Evolutionary conservation across 768 basidiomycete genomes (phyloP).

Genomic region (Leccinum obscurum): DNA sequence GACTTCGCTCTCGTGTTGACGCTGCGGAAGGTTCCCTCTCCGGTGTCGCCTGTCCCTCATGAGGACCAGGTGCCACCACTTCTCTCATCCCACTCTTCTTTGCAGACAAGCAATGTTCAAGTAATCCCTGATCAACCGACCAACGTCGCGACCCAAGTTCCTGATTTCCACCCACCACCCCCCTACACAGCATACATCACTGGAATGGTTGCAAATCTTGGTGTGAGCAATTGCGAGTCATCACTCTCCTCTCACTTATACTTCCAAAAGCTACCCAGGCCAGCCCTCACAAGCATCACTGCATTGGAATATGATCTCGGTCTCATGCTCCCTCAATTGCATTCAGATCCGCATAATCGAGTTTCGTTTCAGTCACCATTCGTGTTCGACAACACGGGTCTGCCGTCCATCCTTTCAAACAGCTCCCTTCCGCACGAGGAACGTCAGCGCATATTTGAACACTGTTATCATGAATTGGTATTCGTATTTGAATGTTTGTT

Average conservation of each 20-base stretch:
- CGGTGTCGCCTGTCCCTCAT: too few species aligned
- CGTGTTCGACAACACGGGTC: background rate
- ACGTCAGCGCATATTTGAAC: background rate
- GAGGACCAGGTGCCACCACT: too few species aligned
- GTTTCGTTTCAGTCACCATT: background rate
- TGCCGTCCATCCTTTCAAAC: background rate
- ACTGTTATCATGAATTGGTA: background rate
- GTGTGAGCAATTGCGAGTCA: background rate
- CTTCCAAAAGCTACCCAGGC: background rate
- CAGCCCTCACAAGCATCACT: background rate
- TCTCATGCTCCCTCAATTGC: background rate
- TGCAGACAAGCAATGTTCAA: background rate
- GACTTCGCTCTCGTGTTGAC: too few species aligned
- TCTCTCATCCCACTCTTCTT: background rate
- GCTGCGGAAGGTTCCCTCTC: too few species aligned
- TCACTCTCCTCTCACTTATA: background rate
- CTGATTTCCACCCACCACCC: background rate
- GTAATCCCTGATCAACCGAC: background rate
- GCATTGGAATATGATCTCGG: background rate
- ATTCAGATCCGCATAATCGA: background rate
- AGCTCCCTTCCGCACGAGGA: background rate
- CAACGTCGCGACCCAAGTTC: background rate
- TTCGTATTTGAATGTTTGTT: background rate
- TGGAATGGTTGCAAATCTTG: background rate
- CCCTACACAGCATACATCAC: background rate